phyloP scores from a whole-genome alignment of 345 rosid species.

The Gossypium sturtianum region DNA sequence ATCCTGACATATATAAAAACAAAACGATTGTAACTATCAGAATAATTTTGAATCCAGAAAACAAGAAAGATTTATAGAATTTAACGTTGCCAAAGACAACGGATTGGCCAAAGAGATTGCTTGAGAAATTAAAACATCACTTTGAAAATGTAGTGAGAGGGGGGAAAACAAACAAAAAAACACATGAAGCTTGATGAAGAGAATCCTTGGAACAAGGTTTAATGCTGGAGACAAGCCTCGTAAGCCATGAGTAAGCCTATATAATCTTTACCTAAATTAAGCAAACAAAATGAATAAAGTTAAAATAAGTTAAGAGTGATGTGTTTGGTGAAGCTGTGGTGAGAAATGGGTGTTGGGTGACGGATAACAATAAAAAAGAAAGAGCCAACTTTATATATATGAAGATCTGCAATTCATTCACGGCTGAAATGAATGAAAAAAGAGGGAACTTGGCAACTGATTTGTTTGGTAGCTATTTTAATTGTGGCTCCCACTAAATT shows the following conservation, averaged over 20 bases:
- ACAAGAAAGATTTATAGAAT: conserved; percentile 30
- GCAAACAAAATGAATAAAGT: not conserved
- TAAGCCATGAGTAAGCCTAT: conserved; percentile 9
- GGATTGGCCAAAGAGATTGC: conserved; percentile 9
- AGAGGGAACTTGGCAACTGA: not conserved
- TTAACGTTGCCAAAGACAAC: conserved; percentile 9
- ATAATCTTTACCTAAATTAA: not conserved
- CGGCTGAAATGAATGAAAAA: not conserved
- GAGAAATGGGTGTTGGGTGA: not conserved
- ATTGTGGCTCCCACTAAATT: too few species aligned
- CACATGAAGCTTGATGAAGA: not conserved
- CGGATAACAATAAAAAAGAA: not conserved
- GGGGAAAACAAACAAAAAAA: not conserved
- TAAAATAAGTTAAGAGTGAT: not conserved
- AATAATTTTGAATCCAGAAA: not conserved
- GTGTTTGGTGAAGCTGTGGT: conserved; percentile 4
- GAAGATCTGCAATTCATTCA: not conserved
- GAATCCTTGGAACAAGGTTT: not conserved
- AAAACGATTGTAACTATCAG: not conserved
- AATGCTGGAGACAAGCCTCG: not conserved
- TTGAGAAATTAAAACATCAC: not conserved
- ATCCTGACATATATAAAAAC: not conserved
- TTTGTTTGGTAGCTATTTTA: not conserved
- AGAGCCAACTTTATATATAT: not conserved
- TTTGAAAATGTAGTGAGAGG: not conserved